These are phyloP conservation scores for Staphylotrichum longicolle DNA, from an alignment of 495 filamentous ascomycete species.

Conservation along the genomic window DNA sequence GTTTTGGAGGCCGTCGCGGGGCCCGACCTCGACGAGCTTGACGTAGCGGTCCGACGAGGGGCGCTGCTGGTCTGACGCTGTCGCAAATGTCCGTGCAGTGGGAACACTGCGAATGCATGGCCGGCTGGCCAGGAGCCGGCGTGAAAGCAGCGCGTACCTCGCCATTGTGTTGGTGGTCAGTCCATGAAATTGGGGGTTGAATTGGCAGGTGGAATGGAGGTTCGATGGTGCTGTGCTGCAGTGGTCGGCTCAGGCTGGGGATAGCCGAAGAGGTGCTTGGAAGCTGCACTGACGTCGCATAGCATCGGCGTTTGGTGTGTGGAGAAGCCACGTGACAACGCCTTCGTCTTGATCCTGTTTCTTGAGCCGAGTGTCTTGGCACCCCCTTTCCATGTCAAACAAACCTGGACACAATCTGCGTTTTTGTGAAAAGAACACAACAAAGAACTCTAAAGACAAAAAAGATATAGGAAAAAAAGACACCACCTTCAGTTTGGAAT, in stretches of 20 bases:
- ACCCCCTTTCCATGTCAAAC: too few species aligned
- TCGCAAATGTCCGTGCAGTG: slow-evolving; percentile 37
- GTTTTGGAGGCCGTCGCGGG: slow-evolving; percentile 93
- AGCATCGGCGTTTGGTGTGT: slow-evolving; percentile 23
- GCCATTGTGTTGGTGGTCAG: slow-evolving; percentile 27
- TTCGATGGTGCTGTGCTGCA: not conserved
- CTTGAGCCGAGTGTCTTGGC: too few species aligned
- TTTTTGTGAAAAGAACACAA: too few species aligned
- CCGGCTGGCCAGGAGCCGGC: slow-evolving; percentile 17
- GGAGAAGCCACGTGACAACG: not conserved
- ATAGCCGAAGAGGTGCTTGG: not conserved
- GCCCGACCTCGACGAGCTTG: slow-evolving; percentile 85
- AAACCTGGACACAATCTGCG: too few species aligned
- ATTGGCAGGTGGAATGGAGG: not conserved
- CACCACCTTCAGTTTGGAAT: too few species aligned
- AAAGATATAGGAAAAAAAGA: too few species aligned
- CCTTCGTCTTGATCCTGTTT: too few species aligned
- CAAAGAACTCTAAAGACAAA: too few species aligned
- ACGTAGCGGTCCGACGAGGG: slow-evolving; percentile 49
- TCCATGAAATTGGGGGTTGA: slow-evolving; percentile 15
- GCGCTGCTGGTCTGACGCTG: slow-evolving; percentile 36
- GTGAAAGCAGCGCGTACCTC: slow-evolving; percentile 26
- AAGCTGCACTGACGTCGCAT: slow-evolving; percentile 29
- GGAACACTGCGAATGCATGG: not conserved
- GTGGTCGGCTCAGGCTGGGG: not conserved